Evolutionary conservation across 495 filamentous ascomycete species (phyloP), one percentile per base, ranked within the genome.

Genomic region (Penicillium roqueforti): DNA sequence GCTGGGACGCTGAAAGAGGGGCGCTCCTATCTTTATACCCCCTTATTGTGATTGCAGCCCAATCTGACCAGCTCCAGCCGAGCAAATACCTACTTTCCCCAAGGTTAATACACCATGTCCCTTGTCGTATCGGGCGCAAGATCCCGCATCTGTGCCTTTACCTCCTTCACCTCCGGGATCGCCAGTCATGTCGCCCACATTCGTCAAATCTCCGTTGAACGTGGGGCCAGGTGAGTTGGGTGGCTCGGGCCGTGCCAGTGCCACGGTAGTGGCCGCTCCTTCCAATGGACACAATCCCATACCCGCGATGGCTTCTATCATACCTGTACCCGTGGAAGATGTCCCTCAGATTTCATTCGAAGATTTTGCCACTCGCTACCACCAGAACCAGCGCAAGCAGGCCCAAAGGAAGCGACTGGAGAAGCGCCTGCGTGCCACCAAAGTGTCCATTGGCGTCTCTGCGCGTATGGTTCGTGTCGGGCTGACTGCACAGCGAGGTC

Each of bases 391-490:
- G 54, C 72, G 74, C 48, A 76, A 74, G 51, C 70, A 70, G 39
- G 58, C 62, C 60, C 68, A 71, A 51, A 66, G 72, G 54, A 74
- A 70, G 44, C 65, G 61, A 34, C 57, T 77, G 56, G 74, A 75
- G 63, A 60, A 65, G 16, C 70, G 72, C 47, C 63, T 76, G 20
- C 68, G 73, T 54, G 70, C 71, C 34, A 69, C 69, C 52, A 75
- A 76, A 56, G 80, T 89, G 19, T 87, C 87, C 19, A 88, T 86
- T 48, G 89, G 88, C 14, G 78, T 93, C 36, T 91, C 86, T 45
- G 83, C 89, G 56, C 87, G 92, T 49, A 78, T 95, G 66, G 80
- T 86, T 69, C 83, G 88, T 54, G 85, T 86, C 55, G 87, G 88
- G 49, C 84, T 87, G 60, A 82, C 88, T 39, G 83, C 88, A 47